Evolutionary conservation across 108 stramenopile genomes (phyloP).

Genomic region (Nitzschia palea): DNA sequence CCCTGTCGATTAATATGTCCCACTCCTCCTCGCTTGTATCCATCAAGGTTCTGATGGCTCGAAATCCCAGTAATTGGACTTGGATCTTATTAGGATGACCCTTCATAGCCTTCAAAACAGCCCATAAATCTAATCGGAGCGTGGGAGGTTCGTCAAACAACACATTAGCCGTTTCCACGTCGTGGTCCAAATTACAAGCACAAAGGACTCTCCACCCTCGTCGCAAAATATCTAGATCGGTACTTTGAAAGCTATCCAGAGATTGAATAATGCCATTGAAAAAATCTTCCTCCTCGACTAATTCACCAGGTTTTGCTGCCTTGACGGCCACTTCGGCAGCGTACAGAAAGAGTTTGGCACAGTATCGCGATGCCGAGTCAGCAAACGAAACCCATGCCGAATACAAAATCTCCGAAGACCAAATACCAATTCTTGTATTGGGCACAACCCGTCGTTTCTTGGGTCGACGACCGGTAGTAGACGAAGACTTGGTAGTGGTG

Average conservation of each 20-base stretch:
- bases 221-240: constrained; percentile 21
- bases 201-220: constrained; percentile 17
- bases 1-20: not conserved
- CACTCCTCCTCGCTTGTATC: not conserved
- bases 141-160: not conserved
- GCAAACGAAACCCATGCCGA: not conserved
- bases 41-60: constrained; percentile 5
- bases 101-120: constrained; percentile 8
- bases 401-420: not conserved
- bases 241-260: constrained; percentile 14
- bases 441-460: not conserved
- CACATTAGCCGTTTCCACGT: not conserved
- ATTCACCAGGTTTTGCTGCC: constrained; percentile 1
- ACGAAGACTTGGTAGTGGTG: too few species aligned
- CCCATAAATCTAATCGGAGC: not conserved
- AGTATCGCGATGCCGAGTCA: not conserved
- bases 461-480: not conserved
- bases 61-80: constrained; percentile 18
- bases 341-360: constrained; percentile 1
- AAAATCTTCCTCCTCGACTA: constrained; percentile 6
- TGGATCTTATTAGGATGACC: not conserved
- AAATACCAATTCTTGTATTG: not conserved
- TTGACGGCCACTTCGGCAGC: constrained; percentile 6
- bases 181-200: constrained; percentile 1
- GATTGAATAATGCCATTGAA: not conserved